phyloP scores from a whole-genome alignment of 1,139 yeast species.

The Scheffersomyces lignicola region DNA sequence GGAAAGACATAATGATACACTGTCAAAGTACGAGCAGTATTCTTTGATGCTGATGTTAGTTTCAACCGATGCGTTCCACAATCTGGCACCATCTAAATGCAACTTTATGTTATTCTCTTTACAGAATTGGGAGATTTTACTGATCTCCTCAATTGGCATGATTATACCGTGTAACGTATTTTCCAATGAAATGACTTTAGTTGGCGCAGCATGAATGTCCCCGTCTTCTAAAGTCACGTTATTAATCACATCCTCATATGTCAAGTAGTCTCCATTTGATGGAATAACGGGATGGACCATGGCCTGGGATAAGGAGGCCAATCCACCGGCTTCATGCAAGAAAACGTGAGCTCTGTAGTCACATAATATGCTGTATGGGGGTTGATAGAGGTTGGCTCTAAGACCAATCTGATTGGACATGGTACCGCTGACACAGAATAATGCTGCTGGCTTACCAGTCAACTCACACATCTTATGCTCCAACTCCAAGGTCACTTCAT shows the following conservation, averaged over 20 bases:
- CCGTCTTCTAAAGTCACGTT: conserved; percentile 73
- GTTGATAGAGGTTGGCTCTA: conserved; percentile 75
- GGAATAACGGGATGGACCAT: conserved; percentile 88
- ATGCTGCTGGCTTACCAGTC: conserved; percentile 81
- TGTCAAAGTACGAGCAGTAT: conserved; percentile 79
- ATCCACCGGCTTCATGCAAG: conserved; percentile 85
- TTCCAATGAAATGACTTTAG: conserved; percentile 80
- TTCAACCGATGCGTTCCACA: conserved; percentile 85
- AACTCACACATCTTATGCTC: conserved; percentile 66
- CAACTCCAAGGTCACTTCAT: conserved; percentile 62
- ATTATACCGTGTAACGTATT: conserved; percentile 85
- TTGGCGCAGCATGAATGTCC: conserved; percentile 88
- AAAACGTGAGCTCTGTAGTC: conserved; percentile 86
- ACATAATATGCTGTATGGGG: conserved; percentile 83
- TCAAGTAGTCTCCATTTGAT: conserved; percentile 68
- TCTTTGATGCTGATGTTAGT: conserved; percentile 70
- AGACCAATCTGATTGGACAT: conserved; percentile 86
- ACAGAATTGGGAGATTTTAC: conserved; percentile 72
- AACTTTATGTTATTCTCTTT: conserved; percentile 59
- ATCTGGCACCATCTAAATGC: conserved; percentile 94
- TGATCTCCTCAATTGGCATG: conserved; percentile 78
- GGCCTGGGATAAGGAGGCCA: conserved; percentile 87
- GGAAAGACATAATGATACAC: conserved; percentile 85
- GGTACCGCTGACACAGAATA: conserved; percentile 88
- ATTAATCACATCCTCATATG: conserved; percentile 68